Evolutionary conservation across 2,329 filamentous ascomycete genomes (phyloP).

Genomic region (Didymella pinodella): DNA sequence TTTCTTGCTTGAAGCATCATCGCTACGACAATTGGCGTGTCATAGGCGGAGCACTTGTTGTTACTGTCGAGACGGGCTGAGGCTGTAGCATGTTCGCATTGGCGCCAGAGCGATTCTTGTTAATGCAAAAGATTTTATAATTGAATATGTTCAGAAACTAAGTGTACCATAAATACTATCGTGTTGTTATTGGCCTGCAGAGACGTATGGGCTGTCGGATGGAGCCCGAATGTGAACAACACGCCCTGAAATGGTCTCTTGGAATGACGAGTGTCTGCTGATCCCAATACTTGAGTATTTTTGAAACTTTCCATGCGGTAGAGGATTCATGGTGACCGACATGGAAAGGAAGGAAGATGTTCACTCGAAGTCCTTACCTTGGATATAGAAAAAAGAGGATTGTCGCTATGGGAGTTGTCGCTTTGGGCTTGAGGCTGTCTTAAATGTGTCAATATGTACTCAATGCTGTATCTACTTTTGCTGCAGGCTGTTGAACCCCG

Average conservation of each 20-base stretch:
- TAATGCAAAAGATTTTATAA: conserved; percentile 48
- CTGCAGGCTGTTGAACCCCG: conserved; percentile 27
- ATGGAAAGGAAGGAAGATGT: neutral
- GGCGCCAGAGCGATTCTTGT: conserved; percentile 45
- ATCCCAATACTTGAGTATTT: neutral
- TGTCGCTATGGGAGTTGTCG: conserved; percentile 27
- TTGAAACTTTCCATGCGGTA: neutral
- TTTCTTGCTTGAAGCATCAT: conserved; percentile 40
- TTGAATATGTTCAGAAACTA: conserved; percentile 23
- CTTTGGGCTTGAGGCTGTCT: conserved; percentile 26
- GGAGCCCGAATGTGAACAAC: neutral
- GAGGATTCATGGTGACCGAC: neutral
- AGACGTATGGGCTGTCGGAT: neutral
- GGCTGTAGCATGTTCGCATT: conserved; percentile 34
- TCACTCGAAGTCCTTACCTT: conserved; percentile 4
- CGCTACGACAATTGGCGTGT: conserved; percentile 26
- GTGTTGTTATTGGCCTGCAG: neutral
- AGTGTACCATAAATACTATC: neutral
- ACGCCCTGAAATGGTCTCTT: neutral
- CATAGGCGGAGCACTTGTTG: conserved; percentile 24
- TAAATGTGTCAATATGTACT: conserved; percentile 23
- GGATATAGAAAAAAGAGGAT: conserved; percentile 4
- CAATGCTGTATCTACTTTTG: conserved; percentile 23
- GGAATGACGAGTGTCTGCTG: neutral
- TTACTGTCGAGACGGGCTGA: conserved; percentile 28